phyloP scores from a whole-genome alignment of 2,329 filamentous ascomycete genomes.

The Beauveria scarabaeidicola region DNA sequence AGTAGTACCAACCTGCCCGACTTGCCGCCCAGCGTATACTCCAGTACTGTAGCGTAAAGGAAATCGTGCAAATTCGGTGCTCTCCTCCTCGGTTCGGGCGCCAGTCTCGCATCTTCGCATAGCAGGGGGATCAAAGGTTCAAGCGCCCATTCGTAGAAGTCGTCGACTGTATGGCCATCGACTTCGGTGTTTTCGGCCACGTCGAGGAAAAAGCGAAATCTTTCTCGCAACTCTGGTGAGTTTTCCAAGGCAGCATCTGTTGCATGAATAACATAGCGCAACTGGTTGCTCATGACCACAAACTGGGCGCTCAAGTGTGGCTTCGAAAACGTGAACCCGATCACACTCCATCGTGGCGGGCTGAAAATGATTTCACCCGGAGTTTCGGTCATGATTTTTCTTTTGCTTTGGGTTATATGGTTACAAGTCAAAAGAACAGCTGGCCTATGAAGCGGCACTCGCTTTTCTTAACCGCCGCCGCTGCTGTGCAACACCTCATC shows the following conservation, averaged over 20 bases:
- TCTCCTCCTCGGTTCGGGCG: neutral
- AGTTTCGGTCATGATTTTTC: too few relatives aligned
- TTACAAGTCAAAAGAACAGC: too few relatives aligned
- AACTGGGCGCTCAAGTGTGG: neutral
- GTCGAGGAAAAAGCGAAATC: neutral
- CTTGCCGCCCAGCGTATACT: neutral
- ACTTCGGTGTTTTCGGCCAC: neutral
- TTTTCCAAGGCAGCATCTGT: neutral
- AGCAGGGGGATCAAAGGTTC: neutral
- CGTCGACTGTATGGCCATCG: neutral
- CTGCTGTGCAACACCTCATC: too few relatives aligned
- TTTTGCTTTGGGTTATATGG: too few relatives aligned
- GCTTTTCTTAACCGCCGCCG: too few relatives aligned
- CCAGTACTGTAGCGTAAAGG: neutral
- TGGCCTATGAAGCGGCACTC: too few relatives aligned
- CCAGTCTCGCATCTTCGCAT: neutral
- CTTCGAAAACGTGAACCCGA: neutral
- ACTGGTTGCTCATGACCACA: neutral
- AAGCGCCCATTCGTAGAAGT: neutral
- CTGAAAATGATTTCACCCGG: too few relatives aligned
- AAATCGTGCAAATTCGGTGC: neutral
- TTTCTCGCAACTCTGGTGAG: neutral
- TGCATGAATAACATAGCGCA: neutral
- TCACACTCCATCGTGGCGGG: neutral
- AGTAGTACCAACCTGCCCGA: neutral